Evolutionary conservation across 2,329 filamentous ascomycete genomes (phyloP), one percentile per base, ranked within the genome.

Genomic region (Beauveria sp.): DNA sequence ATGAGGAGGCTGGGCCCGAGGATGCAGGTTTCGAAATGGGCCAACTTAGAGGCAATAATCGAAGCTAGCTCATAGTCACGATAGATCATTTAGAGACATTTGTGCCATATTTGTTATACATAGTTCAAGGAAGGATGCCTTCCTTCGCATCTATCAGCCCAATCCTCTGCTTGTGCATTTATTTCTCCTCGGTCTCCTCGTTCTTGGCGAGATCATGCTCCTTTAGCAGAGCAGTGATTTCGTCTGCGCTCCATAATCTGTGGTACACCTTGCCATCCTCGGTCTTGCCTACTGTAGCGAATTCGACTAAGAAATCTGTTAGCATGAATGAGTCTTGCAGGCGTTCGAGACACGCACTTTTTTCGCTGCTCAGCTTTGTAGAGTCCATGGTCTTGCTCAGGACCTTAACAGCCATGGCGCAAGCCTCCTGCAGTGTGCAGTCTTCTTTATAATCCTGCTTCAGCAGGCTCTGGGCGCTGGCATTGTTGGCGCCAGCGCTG

Each of bases 371-470:
- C 72, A 99, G 79, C 83, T 97, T 99, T 59, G 93, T 97, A 60
- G 92, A 96, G 76, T 99, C 94, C 96, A 99, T 99, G 6, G 94
- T 99, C 87, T 99, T 99, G 84, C 94, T 97, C 67, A 99, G 79
- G 65, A 99, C 94, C 84, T 99, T 99, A 74, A 99, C 94, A 12
- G 94, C 94, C 83, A 97, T 89, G 59, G 89, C 92, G 74, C 94
- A 99, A 5, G 96, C 94, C 80, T 99, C 94, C 80, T 96, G 91
- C 72, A 99, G 77, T 67, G 91, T 89, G 76, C 92, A 97, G 69
- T 97, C 92, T 78, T 99, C 94, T 83, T 97, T 97, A 81, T 99
- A 99, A 76, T 99, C 94, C 77, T 99, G 94, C 84, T 99, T 99
- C 75, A 99, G 78, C 76, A 99, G 77, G 77, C 92, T 96, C 77